phyloP scores from a whole-genome alignment of 257 asterid genomes.

The Paulownia fortunei region DNA sequence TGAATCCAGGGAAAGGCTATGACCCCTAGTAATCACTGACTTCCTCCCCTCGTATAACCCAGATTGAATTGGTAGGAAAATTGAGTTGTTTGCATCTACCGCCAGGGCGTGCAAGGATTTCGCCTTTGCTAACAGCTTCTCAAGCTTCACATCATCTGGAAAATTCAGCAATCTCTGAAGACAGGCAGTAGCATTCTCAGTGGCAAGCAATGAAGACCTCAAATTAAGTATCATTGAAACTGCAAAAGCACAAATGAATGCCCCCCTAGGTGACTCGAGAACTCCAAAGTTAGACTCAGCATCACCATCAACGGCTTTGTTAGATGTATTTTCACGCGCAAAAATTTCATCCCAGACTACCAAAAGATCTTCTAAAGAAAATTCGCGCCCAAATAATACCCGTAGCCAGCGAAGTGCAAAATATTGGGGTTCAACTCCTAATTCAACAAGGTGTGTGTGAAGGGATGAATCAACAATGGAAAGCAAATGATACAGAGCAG shows the following conservation, averaged over 20 bases:
- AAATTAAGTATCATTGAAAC: conserved; percentile 79
- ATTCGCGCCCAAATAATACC: conserved; percentile 84
- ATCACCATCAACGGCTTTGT: conserved; percentile 35
- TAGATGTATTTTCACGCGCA: conserved; percentile 49
- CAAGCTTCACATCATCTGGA: conserved; percentile 61
- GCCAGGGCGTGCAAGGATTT: conserved; percentile 66
- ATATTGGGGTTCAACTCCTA: conserved; percentile 88
- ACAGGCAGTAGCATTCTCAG: conserved; percentile 76
- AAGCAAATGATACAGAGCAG: conserved; percentile 74
- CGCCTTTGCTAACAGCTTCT: conserved; percentile 65
- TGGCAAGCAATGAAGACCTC: conserved; percentile 79
- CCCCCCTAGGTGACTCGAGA: conserved; percentile 74
- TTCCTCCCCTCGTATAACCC: conserved; percentile 40
- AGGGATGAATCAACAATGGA: conserved; percentile 74
- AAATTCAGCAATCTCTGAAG: conserved; percentile 76
- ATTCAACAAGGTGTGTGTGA: conserved; percentile 75
- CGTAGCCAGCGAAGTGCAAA: conserved; percentile 87
- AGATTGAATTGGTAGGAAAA: conserved; percentile 37
- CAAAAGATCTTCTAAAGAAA: conserved; percentile 69
- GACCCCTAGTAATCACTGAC: conserved; percentile 48
- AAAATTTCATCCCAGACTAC: conserved; percentile 82
- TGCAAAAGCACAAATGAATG: conserved; percentile 76
- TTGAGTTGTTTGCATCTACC: conserved; percentile 54
- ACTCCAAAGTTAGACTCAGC: conserved; percentile 49
- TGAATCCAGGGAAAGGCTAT: conserved; percentile 60